Evolutionary conservation across 2,329 filamentous ascomycete genomes (phyloP).

Genomic region (Talaromyces albobiverticillius): DNA sequence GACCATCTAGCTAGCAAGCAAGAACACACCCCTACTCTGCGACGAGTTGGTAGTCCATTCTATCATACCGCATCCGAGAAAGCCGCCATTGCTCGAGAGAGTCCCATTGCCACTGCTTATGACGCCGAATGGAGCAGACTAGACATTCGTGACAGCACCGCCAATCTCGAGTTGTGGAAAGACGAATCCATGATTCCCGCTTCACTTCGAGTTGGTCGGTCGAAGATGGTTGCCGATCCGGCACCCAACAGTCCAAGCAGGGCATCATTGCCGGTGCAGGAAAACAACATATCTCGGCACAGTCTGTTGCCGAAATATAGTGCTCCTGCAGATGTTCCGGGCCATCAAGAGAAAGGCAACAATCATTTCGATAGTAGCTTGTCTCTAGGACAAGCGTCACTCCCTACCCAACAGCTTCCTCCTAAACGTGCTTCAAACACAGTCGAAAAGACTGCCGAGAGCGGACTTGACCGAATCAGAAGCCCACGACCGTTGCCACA

Average conservation of each 20-base stretch:
- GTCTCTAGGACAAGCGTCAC: neutral
- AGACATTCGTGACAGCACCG: neutral
- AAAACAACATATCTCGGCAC: neutral
- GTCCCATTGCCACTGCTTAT: too few relatives aligned
- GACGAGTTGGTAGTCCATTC: conserved; percentile 8
- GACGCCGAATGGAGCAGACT: neutral
- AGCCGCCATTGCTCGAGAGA: neutral
- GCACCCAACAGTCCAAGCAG: conserved; percentile 3
- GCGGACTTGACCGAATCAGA: neutral
- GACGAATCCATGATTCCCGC: conserved; percentile 9
- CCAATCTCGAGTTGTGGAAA: neutral
- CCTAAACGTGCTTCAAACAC: neutral
- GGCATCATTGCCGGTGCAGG: neutral
- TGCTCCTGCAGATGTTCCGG: neutral
- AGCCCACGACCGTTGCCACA: neutral
- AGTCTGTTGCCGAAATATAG: neutral
- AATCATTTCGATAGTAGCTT: neutral
- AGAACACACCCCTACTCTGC: conserved; percentile 12
- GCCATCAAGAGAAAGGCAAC: neutral
- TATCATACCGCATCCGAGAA: conserved; percentile 9
- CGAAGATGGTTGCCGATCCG: conserved; percentile 4
- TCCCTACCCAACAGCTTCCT: neutral
- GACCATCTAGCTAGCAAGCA: neutral
- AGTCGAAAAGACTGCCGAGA: neutral
- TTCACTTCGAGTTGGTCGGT: conserved; percentile 10